Evolutionary conservation across 129 eudicot genomes (phyloP), one percentile per base, ranked within the genome.

Genomic region (Centaurea solstitialis): DNA sequence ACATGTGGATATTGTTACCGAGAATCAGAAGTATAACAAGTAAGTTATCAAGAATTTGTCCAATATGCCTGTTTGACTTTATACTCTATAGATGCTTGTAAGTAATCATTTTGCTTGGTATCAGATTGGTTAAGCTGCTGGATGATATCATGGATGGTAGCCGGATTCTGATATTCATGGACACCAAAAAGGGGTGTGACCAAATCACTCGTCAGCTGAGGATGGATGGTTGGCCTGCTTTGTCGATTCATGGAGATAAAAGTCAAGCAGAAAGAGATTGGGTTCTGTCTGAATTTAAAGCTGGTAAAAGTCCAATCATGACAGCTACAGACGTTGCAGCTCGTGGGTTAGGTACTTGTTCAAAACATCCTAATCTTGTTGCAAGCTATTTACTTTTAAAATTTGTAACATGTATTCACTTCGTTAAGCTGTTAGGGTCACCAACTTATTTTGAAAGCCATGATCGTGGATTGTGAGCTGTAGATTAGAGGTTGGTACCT

Each of bases 61-160:
- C 33, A 38, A 57, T 23, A 38, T 13, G 20, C 9, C 2, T 79
- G 4, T 18, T 68, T 45, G 38, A 78, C 68, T 78, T 12, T 38
- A n/a, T 68, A 12, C 68, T 78, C 20, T 38, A n/a, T 68, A 12
- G 41, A 24, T 59, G 38, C 33, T 59, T 59, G 3, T 7, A 61
- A 39, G 30, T 76, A 62, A 59, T 15, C 67, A 20, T 38, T 40
- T 11, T 20, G 26, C 4, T 10, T 26, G 73, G 7, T 47, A 7
- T 50, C 78, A 96, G 98, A 83, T 85, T 96, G 86, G 97, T 91
- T 78, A 93, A 93, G 80, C 86, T 96, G 73, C 89, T 96, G 81
- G 99, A 96, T 82, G 99, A 96, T 78, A 96, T 96, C 37, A 96
- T 96, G 99, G 98, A 93, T 80, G 99, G 99, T 45, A 93, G 98